phyloP scores from a whole-genome alignment of 192 early-diverging fungal species.

The Obelidium mucronatum region DNA sequence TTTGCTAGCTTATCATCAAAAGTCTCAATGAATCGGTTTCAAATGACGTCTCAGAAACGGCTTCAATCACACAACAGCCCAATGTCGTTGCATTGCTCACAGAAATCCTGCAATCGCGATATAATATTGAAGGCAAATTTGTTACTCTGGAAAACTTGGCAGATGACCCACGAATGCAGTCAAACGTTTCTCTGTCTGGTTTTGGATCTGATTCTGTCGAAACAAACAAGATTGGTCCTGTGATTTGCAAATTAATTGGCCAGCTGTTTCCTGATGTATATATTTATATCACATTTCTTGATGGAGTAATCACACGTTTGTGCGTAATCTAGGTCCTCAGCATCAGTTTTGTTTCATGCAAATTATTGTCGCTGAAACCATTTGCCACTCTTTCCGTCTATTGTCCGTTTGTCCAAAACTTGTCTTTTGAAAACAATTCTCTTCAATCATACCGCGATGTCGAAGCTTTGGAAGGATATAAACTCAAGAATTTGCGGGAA shows the following conservation, averaged over 20 bases:
- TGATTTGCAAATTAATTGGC: conserved; percentile 55
- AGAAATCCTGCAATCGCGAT: conserved; percentile 39
- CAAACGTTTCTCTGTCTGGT: conserved; percentile 21
- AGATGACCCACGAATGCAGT: conserved; percentile 37
- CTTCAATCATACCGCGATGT: conserved; percentile 40
- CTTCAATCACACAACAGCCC: conserved; percentile 21
- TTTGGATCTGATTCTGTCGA: conserved; percentile 36
- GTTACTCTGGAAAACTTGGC: conserved; percentile 39
- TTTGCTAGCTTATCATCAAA: conserved; percentile 25
- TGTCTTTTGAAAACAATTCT: conserved; percentile 49
- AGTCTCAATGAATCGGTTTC: neutral
- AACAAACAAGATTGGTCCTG: conserved; percentile 51
- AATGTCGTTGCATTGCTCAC: conserved; percentile 7
- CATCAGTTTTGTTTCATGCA: conserved; percentile 44
- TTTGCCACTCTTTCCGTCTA: conserved; percentile 41
- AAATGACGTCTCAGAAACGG: neutral
- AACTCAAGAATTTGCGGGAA: conserved; percentile 44
- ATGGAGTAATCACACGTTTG: neutral
- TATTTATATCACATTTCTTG: neutral
- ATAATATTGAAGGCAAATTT: conserved; percentile 33
- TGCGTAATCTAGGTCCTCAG: conserved; percentile 36
- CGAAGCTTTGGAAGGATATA: conserved; percentile 40
- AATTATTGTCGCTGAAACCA: conserved; percentile 30
- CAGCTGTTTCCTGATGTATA: conserved; percentile 48
- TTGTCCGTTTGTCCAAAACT: conserved; percentile 45